These are phyloP conservation scores for Naganishia antarctica DNA, from an alignment of 768 basidiomycete species.

Conservation along the genomic window DNA sequence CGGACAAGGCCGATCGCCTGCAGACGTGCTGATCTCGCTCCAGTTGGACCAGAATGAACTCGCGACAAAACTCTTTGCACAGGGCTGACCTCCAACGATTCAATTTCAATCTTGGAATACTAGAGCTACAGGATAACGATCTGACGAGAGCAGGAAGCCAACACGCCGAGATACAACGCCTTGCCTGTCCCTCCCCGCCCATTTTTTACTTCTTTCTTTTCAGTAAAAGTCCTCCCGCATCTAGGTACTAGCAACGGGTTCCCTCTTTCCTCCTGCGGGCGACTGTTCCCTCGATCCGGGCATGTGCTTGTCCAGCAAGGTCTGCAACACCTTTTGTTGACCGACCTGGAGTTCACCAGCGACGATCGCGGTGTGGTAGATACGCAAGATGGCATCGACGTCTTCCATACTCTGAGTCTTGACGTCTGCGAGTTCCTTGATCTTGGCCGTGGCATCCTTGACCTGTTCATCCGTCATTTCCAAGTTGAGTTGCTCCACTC, in stretches of 20 bases:
- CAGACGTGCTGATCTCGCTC: too few species aligned
- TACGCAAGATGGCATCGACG: constrained; percentile 90
- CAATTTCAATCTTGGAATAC: neutral
- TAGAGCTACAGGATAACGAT: neutral
- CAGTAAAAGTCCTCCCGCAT: neutral
- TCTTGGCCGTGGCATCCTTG: constrained; percentile 98
- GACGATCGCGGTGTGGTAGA: constrained; percentile 91
- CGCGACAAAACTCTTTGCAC: too few species aligned
- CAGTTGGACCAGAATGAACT: too few species aligned
- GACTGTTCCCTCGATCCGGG: constrained; percentile 19
- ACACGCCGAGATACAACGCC: too few species aligned
- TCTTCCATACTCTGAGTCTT: constrained; percentile 99
- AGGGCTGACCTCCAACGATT: neutral
- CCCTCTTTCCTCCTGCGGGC: constrained; percentile 5
- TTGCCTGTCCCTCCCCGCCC: too few species aligned
- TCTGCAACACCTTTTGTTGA: constrained; percentile 85
- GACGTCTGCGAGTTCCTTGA: constrained; percentile 98
- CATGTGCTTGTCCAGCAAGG: constrained; percentile 61
- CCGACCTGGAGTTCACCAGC: constrained; percentile 87
- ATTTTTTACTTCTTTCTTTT: neutral
- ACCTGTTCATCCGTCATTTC: constrained; percentile 83
- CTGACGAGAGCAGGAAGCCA: neutral
- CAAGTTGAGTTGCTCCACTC: constrained; percentile 93
- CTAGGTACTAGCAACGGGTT: constrained; percentile 7
- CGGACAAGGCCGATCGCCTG: neutral